Evolutionary conservation across 176 grass and related monocot species (phyloP).

Genomic region (Alopecurus myosuroides): DNA sequence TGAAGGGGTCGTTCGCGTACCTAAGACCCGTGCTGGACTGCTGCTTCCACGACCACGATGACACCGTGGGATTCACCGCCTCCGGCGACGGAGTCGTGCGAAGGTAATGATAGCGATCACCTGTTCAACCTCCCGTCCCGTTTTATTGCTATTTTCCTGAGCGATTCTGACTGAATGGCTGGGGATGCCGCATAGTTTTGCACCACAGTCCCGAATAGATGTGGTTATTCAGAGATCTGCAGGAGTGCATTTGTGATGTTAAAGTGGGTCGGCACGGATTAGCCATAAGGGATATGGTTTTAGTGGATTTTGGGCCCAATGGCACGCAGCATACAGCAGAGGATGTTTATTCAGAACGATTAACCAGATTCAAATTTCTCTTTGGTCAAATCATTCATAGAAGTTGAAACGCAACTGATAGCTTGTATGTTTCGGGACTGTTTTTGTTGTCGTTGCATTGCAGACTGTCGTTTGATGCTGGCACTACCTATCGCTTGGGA

Average conservation of each 20-base stretch:
- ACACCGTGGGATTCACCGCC: conserved; percentile 47
- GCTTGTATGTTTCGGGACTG: conserved; percentile 2
- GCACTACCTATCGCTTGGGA: conserved; percentile 49
- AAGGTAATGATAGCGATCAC: conserved; percentile 19
- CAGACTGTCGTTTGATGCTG: conserved; percentile 44
- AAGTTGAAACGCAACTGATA: background rate
- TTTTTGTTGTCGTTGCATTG: conserved; percentile 12
- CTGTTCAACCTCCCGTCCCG: background rate
- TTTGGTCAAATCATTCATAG: background rate
- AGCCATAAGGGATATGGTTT: background rate
- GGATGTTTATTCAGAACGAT: background rate
- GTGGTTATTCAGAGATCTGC: background rate
- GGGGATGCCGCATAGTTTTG: background rate
- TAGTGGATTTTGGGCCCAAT: background rate
- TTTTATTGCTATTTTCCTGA: background rate
- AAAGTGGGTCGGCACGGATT: background rate
- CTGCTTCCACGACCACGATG: conserved; percentile 59
- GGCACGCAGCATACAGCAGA: background rate
- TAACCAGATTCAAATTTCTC: background rate
- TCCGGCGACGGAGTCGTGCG: conserved; percentile 38
- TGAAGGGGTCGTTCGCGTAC: conserved; percentile 34
- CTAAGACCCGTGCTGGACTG: conserved; percentile 59
- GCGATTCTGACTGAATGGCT: background rate
- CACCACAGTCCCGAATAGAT: background rate
- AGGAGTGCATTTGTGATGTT: background rate